Base-by-base conservation (phyloP, 495 filamentous ascomycete genomes). In the Aspergillus haitiensis region DNA sequence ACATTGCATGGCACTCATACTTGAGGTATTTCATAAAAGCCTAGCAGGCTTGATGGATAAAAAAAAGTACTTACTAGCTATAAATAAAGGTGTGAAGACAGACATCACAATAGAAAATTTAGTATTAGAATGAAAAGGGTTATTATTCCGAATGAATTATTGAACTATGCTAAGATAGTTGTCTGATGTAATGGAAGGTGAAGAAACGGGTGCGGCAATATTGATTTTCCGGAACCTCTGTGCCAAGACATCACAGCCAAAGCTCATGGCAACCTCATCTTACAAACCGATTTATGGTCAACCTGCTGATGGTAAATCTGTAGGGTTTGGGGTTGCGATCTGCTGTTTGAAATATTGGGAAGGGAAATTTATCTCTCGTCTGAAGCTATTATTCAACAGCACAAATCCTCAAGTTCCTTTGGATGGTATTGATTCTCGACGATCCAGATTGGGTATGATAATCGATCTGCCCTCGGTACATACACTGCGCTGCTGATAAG, bases 161-260 rank as follows among this genome's bases (percentile, higher is more conserved):
- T 40, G 9, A 40, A 9, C 37, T 40, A 40, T 13, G 8, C 37
- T 13, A 4, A 13, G 8, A 18, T 5, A 11, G 13, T 7, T n/a
- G 7, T 47, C 44, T 47, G 44, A 47, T 47, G 44, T 47, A 47
- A 47, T 47, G 5, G 13, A 9, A 18, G 44, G 15, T 16, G 32
- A 52, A 15, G 42, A 15, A 46, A 37, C 50, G 35, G 50, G 32
- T 35, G 11, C 59, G 52, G 63, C 45, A 33, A n/a, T 39, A 61
- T 37, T n/a, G 37, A 65, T 65, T 21, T 53, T 58, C 63, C 63
- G 63, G 67, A 58, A 61, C 61, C 65, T 67, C 62, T 52, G 52
- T 65, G 64, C 64, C 64, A 66, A 64, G 65, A 62, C 61, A 68
- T 66, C 62, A 52, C 68, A 61, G 65, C 69, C 69, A 55, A 63